These are phyloP conservation scores for Rosa chinensis DNA, from an alignment of 306 rosid genomes.

Conservation along the genomic window DNA sequence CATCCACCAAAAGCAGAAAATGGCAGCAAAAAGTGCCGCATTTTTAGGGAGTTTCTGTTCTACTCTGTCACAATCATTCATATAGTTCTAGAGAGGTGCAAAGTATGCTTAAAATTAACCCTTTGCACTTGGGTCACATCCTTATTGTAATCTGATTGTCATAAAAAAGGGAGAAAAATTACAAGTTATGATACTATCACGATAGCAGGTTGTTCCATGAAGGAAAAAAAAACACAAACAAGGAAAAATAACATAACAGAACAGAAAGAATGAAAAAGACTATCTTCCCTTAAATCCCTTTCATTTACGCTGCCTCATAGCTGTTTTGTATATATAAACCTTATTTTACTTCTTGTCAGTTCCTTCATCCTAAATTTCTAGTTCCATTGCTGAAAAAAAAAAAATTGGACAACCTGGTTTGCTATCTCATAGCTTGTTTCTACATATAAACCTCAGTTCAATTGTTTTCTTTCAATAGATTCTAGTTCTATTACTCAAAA, in stretches of 20 bases:
- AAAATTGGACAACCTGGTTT: not conserved
- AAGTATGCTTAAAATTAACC: not conserved
- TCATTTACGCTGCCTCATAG: not conserved
- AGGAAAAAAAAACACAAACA: not conserved
- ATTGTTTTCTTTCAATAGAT: not conserved
- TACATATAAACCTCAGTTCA: not conserved
- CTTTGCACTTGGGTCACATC: not conserved
- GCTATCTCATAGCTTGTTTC: not conserved
- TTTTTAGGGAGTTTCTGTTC: not conserved
- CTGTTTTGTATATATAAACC: not conserved
- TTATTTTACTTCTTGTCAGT: not conserved
- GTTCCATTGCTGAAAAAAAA: not conserved
- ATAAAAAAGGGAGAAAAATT: not conserved
- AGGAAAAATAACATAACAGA: not conserved
- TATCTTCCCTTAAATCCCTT: too few relatives aligned
- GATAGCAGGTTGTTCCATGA: not conserved
- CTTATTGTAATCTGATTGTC: conserved; percentile 5
- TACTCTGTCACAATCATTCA: not conserved
- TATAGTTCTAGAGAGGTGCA: not conserved
- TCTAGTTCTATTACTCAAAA: not conserved
- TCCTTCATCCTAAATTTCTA: not conserved
- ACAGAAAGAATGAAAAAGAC: not conserved
- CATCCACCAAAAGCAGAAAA: not conserved
- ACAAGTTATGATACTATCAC: not conserved
- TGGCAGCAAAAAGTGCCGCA: not conserved